Evolutionary conservation across 805 yeast species (phyloP), one percentile per base, ranked within the genome.

Genomic region (Lipomyces yamadae): DNA sequence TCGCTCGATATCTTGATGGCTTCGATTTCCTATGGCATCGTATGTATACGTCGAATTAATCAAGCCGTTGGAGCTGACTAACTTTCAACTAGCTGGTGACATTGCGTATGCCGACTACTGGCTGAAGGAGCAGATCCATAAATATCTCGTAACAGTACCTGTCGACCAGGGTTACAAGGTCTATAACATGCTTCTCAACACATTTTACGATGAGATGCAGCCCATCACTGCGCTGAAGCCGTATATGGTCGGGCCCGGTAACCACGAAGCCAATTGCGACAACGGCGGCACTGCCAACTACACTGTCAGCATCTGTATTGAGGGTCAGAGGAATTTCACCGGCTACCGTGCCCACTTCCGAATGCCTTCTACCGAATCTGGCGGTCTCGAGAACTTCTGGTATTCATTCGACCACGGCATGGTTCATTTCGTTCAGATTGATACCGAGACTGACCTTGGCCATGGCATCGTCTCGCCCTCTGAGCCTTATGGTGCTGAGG

Each of bases 41-140:
- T 58, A 58, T 18, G 61, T n/a, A 11, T 2, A 10, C 6, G 15
- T 53, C 13, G 3, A 6, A 24, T 58, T 32, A n/a, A 32, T 29
- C 10, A 33, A 18, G 13, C 1, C 3, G 63, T 58, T 24, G 30
- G 35, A 29, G 54, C 13, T 37, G 34, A 29, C 33, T 15, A 33
- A 30, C 24, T n/a, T n/a, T 52, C 18, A 60, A 58, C 24, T 73
- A 50, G 68, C 70, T 13, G 77, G 77, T 32, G 77, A 74, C 61
- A 63, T 74, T 60, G 75, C 72, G 48, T 74, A 74, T 61, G 74
- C 77, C 35, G 77, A 74, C 67, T 67, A 73, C 59, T 74, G 75
- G 74, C 71, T 74, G 50, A 65, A 67, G 62, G 72, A 70, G 63
- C 64, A 62, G 61, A 45, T 58, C 57, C 64, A 34, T 56, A 32